Evolutionary conservation across 495 filamentous ascomycete species (phyloP).

Genomic region (Cairneyella variabilis): DNA sequence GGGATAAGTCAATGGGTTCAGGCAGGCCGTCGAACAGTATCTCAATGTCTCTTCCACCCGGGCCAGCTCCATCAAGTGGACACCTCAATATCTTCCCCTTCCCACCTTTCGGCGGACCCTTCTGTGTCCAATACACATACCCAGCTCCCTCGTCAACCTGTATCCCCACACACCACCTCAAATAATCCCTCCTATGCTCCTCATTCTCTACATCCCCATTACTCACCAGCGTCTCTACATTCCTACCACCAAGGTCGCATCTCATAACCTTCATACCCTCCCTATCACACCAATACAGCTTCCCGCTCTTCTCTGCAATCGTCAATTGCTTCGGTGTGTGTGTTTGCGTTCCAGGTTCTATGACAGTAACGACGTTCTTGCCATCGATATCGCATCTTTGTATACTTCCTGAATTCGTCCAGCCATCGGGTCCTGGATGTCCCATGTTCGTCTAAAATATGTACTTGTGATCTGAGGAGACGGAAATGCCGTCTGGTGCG

Average conservation of each 20-base stretch:
- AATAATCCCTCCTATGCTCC: slow-evolving; percentile 28
- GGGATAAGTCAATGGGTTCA: slow-evolving; percentile 52
- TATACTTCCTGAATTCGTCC: slow-evolving; percentile 11
- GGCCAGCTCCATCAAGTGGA: slow-evolving; percentile 29
- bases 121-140: slow-evolving; percentile 56
- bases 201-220: slow-evolving; percentile 33
- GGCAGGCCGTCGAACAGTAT: slow-evolving; percentile 39
- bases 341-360: slow-evolving; percentile 32
- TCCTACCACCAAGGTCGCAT: slow-evolving; percentile 14
- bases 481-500: slow-evolving; percentile 11
- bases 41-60: slow-evolving; percentile 35
- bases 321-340: slow-evolving; percentile 54
- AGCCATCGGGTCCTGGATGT: neutral
- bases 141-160: slow-evolving; percentile 33
- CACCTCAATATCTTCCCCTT: slow-evolving; percentile 46
- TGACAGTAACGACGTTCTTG: slow-evolving; percentile 9
- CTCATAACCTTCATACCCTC: slow-evolving; percentile 46
- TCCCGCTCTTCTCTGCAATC: slow-evolving; percentile 27
- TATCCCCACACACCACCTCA: slow-evolving; percentile 51
- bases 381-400: slow-evolving; percentile 11
- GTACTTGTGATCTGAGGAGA: slow-evolving; percentile 1
- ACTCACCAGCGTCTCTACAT: slow-evolving; percentile 35
- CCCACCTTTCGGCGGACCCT: slow-evolving; percentile 43
- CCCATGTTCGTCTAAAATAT: slow-evolving; percentile 20
- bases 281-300: slow-evolving; percentile 52